phyloP scores from a whole-genome alignment of 2,329 filamentous ascomycete species.

The Aspergillus pseudoviridinutans region DNA sequence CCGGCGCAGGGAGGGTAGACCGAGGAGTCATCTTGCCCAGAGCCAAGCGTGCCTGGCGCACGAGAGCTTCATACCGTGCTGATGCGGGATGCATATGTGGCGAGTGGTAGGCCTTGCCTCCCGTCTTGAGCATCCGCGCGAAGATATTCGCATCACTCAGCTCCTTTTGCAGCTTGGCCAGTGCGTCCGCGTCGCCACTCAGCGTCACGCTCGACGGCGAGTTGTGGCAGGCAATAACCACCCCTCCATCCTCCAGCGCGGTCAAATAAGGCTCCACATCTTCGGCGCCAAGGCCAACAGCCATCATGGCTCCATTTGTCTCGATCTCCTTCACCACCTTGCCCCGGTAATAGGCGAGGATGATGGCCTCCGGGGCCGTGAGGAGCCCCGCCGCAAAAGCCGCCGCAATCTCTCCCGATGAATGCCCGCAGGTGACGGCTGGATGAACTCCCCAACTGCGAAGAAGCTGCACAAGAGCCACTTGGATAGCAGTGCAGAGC shows the following conservation, averaged over 20 bases:
- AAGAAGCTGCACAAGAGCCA: too few relatives aligned
- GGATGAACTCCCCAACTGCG: too few relatives aligned
- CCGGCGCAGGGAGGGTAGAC: neutral
- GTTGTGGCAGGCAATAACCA: slow-evolving; percentile 25
- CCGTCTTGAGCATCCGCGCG: slow-evolving; percentile 23
- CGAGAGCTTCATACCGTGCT: neutral
- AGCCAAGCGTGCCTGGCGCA: neutral
- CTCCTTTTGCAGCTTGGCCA: slow-evolving; percentile 12
- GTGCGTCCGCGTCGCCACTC: slow-evolving; percentile 18
- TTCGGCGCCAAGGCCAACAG: slow-evolving; percentile 4
- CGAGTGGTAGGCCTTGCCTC: slow-evolving; percentile 28
- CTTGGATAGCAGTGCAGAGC: slow-evolving; percentile 13
- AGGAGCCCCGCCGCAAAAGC: too few relatives aligned
- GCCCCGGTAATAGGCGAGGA: slow-evolving; percentile 1
- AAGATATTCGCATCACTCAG: slow-evolving; percentile 21
- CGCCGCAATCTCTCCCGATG: too few relatives aligned
- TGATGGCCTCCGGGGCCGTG: neutral
- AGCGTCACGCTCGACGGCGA: slow-evolving; percentile 23
- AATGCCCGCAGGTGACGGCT: too few relatives aligned
- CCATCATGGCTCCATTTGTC: slow-evolving; percentile 7
- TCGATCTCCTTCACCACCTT: neutral
- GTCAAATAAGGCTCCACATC: slow-evolving; percentile 13
- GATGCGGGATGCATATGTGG: slow-evolving; percentile 24
- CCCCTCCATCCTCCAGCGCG: slow-evolving; percentile 13
- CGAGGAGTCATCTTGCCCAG: neutral